Conservation (phyloP, 805 yeast species). For the Starmerella khaoyaiensis region DNA sequence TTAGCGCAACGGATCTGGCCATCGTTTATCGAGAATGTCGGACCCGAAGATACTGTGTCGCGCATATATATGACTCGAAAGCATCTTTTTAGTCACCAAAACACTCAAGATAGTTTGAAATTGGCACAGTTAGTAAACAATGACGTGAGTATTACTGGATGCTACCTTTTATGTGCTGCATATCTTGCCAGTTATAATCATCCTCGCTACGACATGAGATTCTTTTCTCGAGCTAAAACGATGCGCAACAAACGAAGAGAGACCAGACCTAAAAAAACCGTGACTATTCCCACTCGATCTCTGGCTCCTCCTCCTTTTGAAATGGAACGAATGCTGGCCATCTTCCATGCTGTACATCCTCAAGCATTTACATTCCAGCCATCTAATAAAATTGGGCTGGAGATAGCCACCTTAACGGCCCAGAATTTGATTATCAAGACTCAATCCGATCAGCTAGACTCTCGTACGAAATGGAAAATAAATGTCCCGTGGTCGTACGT, state of each 20-base stretch:
- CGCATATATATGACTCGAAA: constrained; percentile 20
- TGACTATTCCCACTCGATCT: constrained; percentile 45
- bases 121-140: background rate
- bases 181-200: constrained; percentile 71
- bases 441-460: constrained; percentile 43
- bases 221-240: constrained; percentile 52
- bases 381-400: constrained; percentile 32
- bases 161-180: constrained; percentile 65
- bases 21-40: constrained; percentile 22
- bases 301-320: constrained; percentile 64
- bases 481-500: constrained; percentile 59
- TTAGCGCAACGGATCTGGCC: constrained; percentile 26
- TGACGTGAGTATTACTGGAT: constrained; percentile 21
- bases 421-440: constrained; percentile 38
- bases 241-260: constrained; percentile 31
- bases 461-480: constrained; percentile 65
- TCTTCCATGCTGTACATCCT: constrained; percentile 55
- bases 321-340: constrained; percentile 67
- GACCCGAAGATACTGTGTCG: constrained; percentile 13
- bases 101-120: constrained; percentile 11
- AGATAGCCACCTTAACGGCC: constrained; percentile 46
- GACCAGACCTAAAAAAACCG: constrained; percentile 33
- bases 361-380: constrained; percentile 30
- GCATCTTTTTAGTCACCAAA: constrained; percentile 21
- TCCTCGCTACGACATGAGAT: constrained; percentile 51